Percentiles rank a stretch among this genome's conserved stretches.
Evolutionary conservation across 2,329 filamentous ascomycete species (phyloP).

Genomic region (Botryosphaeria dothidea): DNA sequence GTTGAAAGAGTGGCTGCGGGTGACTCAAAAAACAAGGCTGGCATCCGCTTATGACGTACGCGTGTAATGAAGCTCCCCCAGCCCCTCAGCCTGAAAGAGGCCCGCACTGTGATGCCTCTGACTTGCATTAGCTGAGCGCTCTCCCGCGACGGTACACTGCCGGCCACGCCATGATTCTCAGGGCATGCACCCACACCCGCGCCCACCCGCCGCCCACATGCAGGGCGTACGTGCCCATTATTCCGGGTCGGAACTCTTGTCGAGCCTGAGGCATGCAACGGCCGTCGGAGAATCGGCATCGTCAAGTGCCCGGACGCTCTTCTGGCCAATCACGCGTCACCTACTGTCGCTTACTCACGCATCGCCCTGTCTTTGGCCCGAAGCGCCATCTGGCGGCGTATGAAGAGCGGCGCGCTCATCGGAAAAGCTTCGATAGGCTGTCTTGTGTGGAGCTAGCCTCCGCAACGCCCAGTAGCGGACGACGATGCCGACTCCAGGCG

Average conservation of each 20-base stretch:
- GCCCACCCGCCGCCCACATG: neutral
- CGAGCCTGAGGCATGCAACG: neutral
- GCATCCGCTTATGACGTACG: neutral
- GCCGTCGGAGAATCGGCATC: constrained; percentile 1
- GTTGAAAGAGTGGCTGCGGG: neutral
- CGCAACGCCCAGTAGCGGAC: constrained; percentile 5
- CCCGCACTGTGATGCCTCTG: neutral
- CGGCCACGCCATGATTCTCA: too few relatives aligned
- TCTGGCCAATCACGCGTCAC: neutral
- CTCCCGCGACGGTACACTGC: neutral
- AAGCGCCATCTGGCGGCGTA: neutral
- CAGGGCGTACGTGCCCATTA: neutral
- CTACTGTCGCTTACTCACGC: constrained; percentile 6
- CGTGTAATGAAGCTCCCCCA: too few relatives aligned
- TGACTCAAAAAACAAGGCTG: constrained; percentile 11
- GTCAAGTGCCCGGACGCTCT: neutral
- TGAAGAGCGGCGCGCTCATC: constrained; percentile 3
- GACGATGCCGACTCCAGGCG: neutral
- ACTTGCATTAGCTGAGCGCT: constrained; percentile 2
- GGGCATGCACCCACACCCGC: neutral
- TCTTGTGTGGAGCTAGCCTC: constrained; percentile 7
- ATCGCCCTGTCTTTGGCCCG: constrained; percentile 13
- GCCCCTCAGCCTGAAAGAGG: too few relatives aligned
- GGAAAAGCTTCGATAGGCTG: constrained; percentile 11
- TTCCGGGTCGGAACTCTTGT: neutral